These are phyloP conservation scores for Solanum etuberosum DNA, from an alignment of 257 asterid genomes.

Conservation along the genomic window DNA sequence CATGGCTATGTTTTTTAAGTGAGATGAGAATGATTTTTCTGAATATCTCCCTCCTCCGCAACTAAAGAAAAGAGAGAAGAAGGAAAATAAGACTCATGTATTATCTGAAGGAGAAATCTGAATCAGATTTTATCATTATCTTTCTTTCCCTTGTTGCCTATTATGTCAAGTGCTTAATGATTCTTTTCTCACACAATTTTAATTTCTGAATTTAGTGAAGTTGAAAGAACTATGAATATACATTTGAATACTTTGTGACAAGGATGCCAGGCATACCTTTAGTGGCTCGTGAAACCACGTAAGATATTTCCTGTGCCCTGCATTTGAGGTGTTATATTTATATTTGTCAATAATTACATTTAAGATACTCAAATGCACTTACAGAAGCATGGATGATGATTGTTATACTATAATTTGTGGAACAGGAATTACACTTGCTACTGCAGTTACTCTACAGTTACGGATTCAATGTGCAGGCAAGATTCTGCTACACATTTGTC, in stretches of 20 bases:
- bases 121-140: not conserved
- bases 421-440: slow-evolving; percentile 53
- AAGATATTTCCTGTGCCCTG: slow-evolving; percentile 24
- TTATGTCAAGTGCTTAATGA: not conserved
- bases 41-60: not conserved
- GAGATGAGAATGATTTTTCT: not conserved
- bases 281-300: slow-evolving; percentile 79
- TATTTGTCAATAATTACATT: slow-evolving; percentile 7
- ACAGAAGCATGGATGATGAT: slow-evolving; percentile 13
- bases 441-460: slow-evolving; percentile 76
- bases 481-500: slow-evolving; percentile 79
- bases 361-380: slow-evolving; percentile 11
- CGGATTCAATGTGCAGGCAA: slow-evolving; percentile 90
- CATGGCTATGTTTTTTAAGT: not conserved
- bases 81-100: not conserved
- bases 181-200: slow-evolving; percentile 10
- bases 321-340: slow-evolving; percentile 5
- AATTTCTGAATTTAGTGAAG: not conserved
- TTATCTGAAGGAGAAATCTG: not conserved
- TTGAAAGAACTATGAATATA: slow-evolving; percentile 24
- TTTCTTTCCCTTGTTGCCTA: not conserved
- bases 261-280: slow-evolving; percentile 95
- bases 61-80: not conserved
- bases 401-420: slow-evolving; percentile 27
- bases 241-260: slow-evolving; percentile 17